Evolutionary conservation across 345 rosid genomes (phyloP).

Genomic region (Aethionema arabicum): DNA sequence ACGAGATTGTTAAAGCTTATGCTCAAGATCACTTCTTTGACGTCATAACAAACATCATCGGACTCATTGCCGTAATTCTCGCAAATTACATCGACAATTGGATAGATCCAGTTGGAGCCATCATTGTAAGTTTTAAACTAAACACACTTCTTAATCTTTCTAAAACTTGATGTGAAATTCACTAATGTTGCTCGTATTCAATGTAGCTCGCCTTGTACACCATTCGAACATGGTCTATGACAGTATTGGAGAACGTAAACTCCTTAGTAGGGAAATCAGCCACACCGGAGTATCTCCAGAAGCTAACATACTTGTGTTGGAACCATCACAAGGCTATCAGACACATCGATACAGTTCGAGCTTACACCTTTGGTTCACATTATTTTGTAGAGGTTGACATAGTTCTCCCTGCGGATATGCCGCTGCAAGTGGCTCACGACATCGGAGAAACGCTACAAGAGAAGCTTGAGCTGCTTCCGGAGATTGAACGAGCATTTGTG

Average conservation of each 20-base stretch:
- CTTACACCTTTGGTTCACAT: constrained; percentile 98
- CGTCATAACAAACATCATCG: constrained; percentile 90
- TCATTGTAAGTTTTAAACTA: constrained; percentile 58
- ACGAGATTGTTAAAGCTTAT: constrained; percentile 94
- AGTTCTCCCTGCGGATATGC: constrained; percentile 85
- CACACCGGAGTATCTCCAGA: constrained; percentile 81
- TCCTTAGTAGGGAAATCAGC: constrained; percentile 91
- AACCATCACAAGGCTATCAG: constrained; percentile 86
- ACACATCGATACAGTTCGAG: constrained; percentile 93
- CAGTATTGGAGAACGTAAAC: constrained; percentile 88
- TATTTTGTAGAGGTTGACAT: constrained; percentile 98
- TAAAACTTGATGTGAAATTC: not conserved
- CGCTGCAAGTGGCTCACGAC: constrained; percentile 88
- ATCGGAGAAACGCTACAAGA: constrained; percentile 91
- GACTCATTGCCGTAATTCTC: constrained; percentile 85
- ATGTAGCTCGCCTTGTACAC: constrained; percentile 93
- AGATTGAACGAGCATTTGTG: constrained; percentile 94
- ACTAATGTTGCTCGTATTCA: not conserved
- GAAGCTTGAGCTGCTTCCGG: constrained; percentile 83
- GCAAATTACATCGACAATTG: constrained; percentile 79
- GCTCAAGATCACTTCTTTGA: constrained; percentile 99
- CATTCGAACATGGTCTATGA: constrained; percentile 96
- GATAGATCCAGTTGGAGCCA: constrained; percentile 98
- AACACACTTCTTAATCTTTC: not conserved
- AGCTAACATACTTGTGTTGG: constrained; percentile 95